Percentiles rank a stretch among this genome's conserved stretches.
Evolutionary conservation across 192 early-diverging fungal genomes (phyloP).

Genomic region (Physocladia obscura): DNA sequence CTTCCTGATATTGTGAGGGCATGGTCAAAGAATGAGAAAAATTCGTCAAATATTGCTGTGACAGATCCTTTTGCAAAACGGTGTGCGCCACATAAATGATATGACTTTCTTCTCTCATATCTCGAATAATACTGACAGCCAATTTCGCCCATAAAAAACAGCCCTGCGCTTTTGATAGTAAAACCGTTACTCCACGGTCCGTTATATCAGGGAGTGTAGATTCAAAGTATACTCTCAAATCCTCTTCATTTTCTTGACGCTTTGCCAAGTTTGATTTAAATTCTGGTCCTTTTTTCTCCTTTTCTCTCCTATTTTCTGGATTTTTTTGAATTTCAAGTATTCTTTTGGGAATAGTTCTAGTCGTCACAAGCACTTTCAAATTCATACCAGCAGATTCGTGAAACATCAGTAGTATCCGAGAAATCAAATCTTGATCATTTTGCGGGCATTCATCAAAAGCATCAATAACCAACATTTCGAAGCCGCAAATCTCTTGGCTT

Average conservation of each 20-base stretch:
- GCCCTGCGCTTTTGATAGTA: not conserved
- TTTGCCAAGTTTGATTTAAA: not conserved
- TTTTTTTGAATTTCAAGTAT: no score
- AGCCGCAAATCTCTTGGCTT: no score
- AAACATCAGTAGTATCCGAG: not conserved
- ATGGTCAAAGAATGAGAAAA: slow-evolving; percentile 5
- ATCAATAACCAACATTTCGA: not conserved
- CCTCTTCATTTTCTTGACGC: not conserved
- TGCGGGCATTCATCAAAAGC: slow-evolving; percentile 16
- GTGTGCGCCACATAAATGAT: not conserved
- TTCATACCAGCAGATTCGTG: not conserved
- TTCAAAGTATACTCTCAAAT: slow-evolving; percentile 1
- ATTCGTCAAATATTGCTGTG: not conserved
- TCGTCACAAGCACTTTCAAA: slow-evolving; percentile 1
- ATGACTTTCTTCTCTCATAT: slow-evolving; percentile 1
- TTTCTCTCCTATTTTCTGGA: no score
- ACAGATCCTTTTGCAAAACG: not conserved
- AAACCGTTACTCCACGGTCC: slow-evolving; percentile 1
- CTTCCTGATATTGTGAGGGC: not conserved
- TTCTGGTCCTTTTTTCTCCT: not conserved
- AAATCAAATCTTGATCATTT: not conserved
- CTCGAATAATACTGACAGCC: slow-evolving; percentile 15
- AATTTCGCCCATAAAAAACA: slow-evolving; percentile 13
- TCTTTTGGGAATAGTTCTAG: no score
- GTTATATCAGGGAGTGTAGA: not conserved